Evolutionary conservation across 2,329 filamentous ascomycete genomes (phyloP).

Genomic region (Stagonosporopsis chrysanthemi): DNA sequence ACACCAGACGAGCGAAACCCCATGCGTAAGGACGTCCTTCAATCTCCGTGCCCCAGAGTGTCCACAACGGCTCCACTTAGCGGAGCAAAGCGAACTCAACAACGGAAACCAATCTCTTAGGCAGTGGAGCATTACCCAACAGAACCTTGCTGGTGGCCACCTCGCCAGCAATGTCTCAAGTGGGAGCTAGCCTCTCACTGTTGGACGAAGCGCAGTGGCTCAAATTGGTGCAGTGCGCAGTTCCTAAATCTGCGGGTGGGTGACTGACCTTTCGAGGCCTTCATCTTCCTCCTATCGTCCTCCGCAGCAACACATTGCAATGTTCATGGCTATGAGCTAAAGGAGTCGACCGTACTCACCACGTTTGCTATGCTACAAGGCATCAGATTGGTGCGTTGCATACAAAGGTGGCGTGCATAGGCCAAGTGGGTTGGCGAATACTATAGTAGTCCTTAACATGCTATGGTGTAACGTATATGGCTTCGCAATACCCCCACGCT

Average conservation of each 20-base stretch:
- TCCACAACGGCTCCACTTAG: conserved; percentile 30
- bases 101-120: conserved; percentile 19
- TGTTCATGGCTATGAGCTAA: background rate
- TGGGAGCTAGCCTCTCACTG: background rate
- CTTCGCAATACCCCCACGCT: background rate
- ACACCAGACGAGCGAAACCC: conserved; percentile 8
- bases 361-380: background rate
- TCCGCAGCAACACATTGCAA: background rate
- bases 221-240: background rate
- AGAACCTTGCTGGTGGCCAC: conserved; percentile 4
- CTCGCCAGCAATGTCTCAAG: conserved; percentile 10
- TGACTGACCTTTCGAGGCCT: background rate
- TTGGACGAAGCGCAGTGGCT: background rate
- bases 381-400: background rate
- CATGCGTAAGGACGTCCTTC: conserved; percentile 18
- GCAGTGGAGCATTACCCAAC: conserved; percentile 17
- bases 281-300: background rate
- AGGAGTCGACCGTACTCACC: background rate
- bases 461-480: background rate
- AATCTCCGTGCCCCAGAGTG: conserved; percentile 20
- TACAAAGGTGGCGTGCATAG: background rate
- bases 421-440: too few species aligned
- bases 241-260: background rate
- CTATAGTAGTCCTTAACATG: background rate
- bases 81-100: conserved; percentile 28